Conservation (phyloP, 768 basidiomycete species). For the Leucogyrophana mollusca region DNA sequence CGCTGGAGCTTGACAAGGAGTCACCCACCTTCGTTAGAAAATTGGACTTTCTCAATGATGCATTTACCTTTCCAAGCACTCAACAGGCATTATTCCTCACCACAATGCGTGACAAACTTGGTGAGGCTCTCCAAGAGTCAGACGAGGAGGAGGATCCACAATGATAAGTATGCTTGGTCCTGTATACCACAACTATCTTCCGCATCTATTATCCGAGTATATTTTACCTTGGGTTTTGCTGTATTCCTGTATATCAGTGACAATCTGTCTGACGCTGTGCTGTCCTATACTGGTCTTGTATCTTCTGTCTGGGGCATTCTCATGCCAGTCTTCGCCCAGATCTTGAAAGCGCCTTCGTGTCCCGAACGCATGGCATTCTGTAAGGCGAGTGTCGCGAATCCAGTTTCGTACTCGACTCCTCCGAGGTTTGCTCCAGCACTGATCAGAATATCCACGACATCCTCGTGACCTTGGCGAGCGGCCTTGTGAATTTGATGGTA, state of each 20-base stretch:
- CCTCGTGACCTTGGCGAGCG: conserved; percentile 66
- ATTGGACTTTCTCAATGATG: conserved; percentile 57
- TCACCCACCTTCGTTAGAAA: conserved; percentile 49
- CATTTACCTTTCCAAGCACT: conserved; percentile 67
- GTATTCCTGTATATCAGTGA: too few relatives aligned
- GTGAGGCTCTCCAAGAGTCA: conserved; percentile 29
- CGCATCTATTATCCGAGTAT: background rate
- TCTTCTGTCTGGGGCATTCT: background rate
- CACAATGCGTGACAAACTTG: conserved; percentile 55
- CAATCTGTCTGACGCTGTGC: too few relatives aligned
- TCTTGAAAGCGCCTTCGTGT: conserved; percentile 42
- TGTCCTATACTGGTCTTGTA: background rate
- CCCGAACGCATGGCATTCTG: conserved; percentile 35
- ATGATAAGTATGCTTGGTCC: conserved; percentile 8
- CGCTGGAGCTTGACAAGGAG: conserved; percentile 65
- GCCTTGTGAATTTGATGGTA: conserved; percentile 44
- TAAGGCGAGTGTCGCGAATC: conserved; percentile 52
- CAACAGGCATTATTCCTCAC: conserved; percentile 69
- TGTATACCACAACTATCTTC: conserved; percentile 2
- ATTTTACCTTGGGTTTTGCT: conserved; percentile 2
- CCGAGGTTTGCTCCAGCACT: conserved; percentile 75
- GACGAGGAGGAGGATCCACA: conserved; percentile 26
- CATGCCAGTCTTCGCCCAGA: conserved; percentile 60
- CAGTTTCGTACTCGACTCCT: conserved; percentile 56
- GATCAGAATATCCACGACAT: conserved; percentile 61